Base-by-base conservation (phyloP, 306 rosid species). In the Vigna trinervia region DNA sequence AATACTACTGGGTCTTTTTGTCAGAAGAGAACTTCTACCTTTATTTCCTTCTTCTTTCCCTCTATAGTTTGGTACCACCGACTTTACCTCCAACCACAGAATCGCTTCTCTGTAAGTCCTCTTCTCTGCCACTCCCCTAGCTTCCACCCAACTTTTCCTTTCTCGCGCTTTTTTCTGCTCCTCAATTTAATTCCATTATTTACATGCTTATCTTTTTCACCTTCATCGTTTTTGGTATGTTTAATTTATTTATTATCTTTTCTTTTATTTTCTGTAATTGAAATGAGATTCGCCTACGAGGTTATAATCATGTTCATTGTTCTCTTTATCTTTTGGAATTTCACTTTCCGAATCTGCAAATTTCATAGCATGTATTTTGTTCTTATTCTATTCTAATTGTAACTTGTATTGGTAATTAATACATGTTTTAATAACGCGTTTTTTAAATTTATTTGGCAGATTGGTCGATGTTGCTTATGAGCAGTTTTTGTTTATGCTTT, bases 401-500 rank as follows among this genome's bases (percentile, higher is more conserved):
- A 20, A 53, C 53, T 12, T 15, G 17, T 30, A 57, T n/a, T 67
- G 54, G 15, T 75, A 19, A 23, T 50, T 59, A 26, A 26, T 57
- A 2, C 36, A 6, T 45, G 8, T 59, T 60, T 26, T 43, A 51
- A 51, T 69, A 9, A 58, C 48, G 12, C 61, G 23, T 9, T 34
- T 77, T 79, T 48, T 14, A 23, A 57, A 23, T 60, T 67, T 74
- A 17, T 54, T 45, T 77, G 62, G 47, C 77, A 74, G 74, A 81
- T 57, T 63, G 47, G 46, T 34, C 76, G 51, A 70, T 48, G 17
- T 54, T 53, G 53, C 53, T 41, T 69, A 20, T 69, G 45, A 43
- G 12, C 56, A 71, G 54, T 50, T 71, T n/a, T 68, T 73, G 76
- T 84, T 73, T 81, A 19, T 65, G 32, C 46, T 17, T 63, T 75